These are phyloP conservation scores for Alternaria dauci DNA, from an alignment of 2,329 filamentous ascomycete genomes.

Conservation along the genomic window DNA sequence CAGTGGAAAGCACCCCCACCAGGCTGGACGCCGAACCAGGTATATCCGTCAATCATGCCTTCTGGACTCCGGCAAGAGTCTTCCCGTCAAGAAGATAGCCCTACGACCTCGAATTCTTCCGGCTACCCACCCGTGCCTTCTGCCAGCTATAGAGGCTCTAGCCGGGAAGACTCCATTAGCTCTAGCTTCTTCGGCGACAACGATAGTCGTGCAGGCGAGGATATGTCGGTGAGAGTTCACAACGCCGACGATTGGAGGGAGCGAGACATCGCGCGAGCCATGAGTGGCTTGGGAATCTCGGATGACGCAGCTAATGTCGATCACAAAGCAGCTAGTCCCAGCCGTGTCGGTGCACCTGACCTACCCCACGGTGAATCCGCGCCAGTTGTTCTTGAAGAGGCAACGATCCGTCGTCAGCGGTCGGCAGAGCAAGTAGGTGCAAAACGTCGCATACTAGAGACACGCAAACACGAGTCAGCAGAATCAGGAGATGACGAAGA, in stretches of 20 bases:
- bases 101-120: constrained; percentile 78
- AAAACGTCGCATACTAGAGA: constrained; percentile 79
- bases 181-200: constrained; percentile 88
- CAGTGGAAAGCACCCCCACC: constrained; percentile 87
- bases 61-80: constrained; percentile 72
- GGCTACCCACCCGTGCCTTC: constrained; percentile 76
- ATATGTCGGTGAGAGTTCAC: constrained; percentile 78
- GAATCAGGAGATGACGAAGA: constrained; percentile 96
- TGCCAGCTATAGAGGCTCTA: constrained; percentile 79
- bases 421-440: constrained; percentile 77
- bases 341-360: constrained; percentile 47
- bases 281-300: constrained; percentile 78
- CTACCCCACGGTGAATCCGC: constrained; percentile 59
- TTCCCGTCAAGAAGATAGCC: constrained; percentile 76
- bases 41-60: constrained; percentile 58
- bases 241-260: constrained; percentile 81
- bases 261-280: constrained; percentile 55
- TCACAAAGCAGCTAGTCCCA: constrained; percentile 38
- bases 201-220: constrained; percentile 77
- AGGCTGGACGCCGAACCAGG: constrained; percentile 58
- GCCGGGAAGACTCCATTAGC: constrained; percentile 86
- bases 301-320: constrained; percentile 63
- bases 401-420: constrained; percentile 66
- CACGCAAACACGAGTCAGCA: constrained; percentile 73
- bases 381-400: constrained; percentile 65